Percentiles rank a stretch among this genome's conserved stretches.
These are phyloP conservation scores for Pichia sp. DNA, from an alignment of 1,139 yeast species.

Conservation along the genomic window DNA sequence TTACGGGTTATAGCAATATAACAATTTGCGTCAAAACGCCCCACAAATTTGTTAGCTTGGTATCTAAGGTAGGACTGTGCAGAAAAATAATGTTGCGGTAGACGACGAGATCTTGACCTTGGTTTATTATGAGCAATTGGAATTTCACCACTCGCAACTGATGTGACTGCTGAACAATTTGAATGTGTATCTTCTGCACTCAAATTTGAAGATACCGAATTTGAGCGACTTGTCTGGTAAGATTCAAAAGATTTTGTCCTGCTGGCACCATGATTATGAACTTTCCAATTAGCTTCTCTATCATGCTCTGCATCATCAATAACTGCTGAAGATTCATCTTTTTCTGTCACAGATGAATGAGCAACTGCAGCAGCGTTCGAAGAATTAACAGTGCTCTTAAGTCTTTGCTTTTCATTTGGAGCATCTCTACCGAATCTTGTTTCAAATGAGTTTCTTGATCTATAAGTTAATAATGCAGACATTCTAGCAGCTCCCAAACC, in stretches of 20 bases:
- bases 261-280: slow-evolving; percentile 59
- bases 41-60: slow-evolving; percentile 86
- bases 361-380: slow-evolving; percentile 2
- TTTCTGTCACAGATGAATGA: slow-evolving; percentile 1
- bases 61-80: slow-evolving; percentile 93
- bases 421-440: slow-evolving; percentile 72
- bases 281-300: slow-evolving; percentile 50
- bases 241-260: slow-evolving; percentile 24
- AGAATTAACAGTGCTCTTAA: slow-evolving; percentile 14
- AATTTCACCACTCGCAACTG: slow-evolving; percentile 5
- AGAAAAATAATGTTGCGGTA: slow-evolving; percentile 84
- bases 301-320: slow-evolving; percentile 15
- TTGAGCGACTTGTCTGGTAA: slow-evolving; percentile 19
- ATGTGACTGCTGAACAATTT: slow-evolving; percentile 9
- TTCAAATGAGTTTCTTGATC: slow-evolving; percentile 90
- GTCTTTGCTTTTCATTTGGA: slow-evolving; percentile 34
- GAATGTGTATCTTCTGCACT: slow-evolving; percentile 10
- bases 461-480: slow-evolving; percentile 89
- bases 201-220: slow-evolving; percentile 15
- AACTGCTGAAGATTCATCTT: slow-evolving; percentile 17
- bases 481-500: slow-evolving; percentile 96
- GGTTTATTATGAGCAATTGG: slow-evolving; percentile 6
- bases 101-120: slow-evolving; percentile 28
- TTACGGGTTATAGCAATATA: slow-evolving; percentile 90
- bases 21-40: slow-evolving; percentile 92